Evolutionary conservation across 192 early-diverging fungal species (phyloP), one percentile per base, ranked within the genome.

Genomic region (Borealophlyctis nickersoniae): DNA sequence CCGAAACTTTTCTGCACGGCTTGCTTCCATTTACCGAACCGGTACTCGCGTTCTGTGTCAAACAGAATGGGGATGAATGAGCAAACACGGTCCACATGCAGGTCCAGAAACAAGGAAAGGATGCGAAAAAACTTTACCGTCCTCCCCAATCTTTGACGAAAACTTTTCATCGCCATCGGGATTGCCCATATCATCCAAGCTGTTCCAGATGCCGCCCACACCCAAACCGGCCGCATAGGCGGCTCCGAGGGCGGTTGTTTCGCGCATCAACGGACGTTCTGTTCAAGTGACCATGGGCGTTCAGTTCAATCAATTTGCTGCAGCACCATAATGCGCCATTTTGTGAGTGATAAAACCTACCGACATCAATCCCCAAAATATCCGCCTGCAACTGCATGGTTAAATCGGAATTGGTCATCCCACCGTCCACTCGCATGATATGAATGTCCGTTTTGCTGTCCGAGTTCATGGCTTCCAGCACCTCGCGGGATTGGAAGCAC

Each of bases 381-480:
- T 97, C 86, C 14, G 94, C 86, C 77, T 95, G 92, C 55, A 97
- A 77, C 74, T 97, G 92, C 94, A 97, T 97, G 56, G 85, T 82
- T 35, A 91, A 53, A 61, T 94, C 90, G 27, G 93, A 94, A 73
- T 91, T 91, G 31, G 91, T 92, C 71, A 97, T 73, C 11, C 94
- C 94, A n/a, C 94, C 94, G 66, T 97, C 94, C n/a, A 93, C 94
- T 34, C 89, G 87, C 19, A 97, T 77, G n/a, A 80, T 62, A 23
- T 77, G 75, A 56, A 97, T 78, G 2, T 85, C 84, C 4, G 71
- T 69, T 58, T 86, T 82, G 16, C 83, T 81, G 59, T 93, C 92
- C 27, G 77, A 76, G 73, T 92, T 89, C 90, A 95, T 97, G 48
- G 91, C 91, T 11, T 95, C 89, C 14, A 96, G 72, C 55, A 82